Percentiles rank a stretch among this genome's conserved stretches.
phyloP scores from a whole-genome alignment of 352 stramenopile species.

The Pythium dissotocum region DNA sequence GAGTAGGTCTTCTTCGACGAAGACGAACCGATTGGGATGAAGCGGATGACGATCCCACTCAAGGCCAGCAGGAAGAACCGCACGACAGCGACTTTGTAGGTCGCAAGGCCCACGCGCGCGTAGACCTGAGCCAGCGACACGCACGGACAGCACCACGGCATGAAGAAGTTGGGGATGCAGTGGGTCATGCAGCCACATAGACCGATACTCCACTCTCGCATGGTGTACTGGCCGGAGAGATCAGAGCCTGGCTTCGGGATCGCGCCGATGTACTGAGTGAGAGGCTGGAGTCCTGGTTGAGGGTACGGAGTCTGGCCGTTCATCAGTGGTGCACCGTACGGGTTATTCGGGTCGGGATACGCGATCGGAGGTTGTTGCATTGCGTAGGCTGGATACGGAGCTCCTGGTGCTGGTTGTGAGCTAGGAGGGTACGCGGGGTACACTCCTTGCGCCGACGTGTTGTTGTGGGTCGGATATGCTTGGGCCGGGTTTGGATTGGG shows the following conservation, averaged over 20 bases:
- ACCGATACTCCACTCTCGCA: slow-evolving; percentile 22
- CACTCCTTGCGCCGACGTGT: no score
- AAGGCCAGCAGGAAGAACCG: slow-evolving; percentile 5
- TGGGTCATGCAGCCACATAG: slow-evolving; percentile 32
- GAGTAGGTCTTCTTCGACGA: not conserved
- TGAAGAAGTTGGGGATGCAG: slow-evolving; percentile 32
- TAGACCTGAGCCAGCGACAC: slow-evolving; percentile 23
- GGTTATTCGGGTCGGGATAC: not conserved
- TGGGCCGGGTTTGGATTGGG: no score
- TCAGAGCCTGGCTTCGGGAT: not conserved
- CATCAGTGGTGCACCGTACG: not conserved
- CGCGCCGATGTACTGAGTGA: not conserved
- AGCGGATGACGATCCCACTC: slow-evolving; percentile 18
- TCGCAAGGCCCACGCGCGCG: slow-evolving; percentile 20
- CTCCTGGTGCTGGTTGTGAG: no score
- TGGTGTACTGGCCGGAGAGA: not conserved
- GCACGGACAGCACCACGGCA: slow-evolving; percentile 32
- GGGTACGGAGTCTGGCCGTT: not conserved
- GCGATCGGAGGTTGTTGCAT: not conserved
- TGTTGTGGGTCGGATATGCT: no score
- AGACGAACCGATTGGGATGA: not conserved
- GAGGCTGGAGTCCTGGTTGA: not conserved
- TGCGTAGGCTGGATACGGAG: not conserved
- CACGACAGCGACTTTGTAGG: slow-evolving; percentile 4
- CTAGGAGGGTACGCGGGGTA: no score